Evolutionary conservation across 331 rosid genomes (phyloP), one percentile per base, ranked within the genome.

Genomic region (Pyrus hybrid): DNA sequence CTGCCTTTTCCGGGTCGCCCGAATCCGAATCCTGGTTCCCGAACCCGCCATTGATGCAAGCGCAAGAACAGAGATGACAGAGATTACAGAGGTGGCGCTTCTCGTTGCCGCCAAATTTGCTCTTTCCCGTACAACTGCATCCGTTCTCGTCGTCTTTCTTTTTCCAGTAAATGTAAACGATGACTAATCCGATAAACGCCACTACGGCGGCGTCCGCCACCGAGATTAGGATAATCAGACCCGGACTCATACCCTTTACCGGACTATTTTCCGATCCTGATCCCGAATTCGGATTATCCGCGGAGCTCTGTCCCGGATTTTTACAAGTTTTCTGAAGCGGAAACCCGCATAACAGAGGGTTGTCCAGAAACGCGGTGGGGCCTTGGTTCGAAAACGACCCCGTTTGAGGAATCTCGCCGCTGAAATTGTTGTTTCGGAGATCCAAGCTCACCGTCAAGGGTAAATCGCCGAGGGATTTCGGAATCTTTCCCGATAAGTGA

Each of bases 361-460:
- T 95, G 66, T 88, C 82, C 35, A 95, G 93, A 67, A 95, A 95
- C 1, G 97, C 98, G 0, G 99, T 95, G 3, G 99, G 99, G 3
- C 98, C 99, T 63, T 95, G 99, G 53, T 91, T 90, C 20, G 93
- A 79, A 70, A 95, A 92, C 61, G 99, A 86, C 35, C 99, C 99
- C 56, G 91, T 91, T 78, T 92, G 98, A 4, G 99, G 99, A 30
- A 95, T 91, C 76, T 93, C 96, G 4, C 99, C 98, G 54, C 86
- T 89, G 11, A 95, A 69, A 67, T 95, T 87, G 63, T 95, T 95
- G 87, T 72, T 80, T 0, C 91, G 87, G 47, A 95, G 92, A 74
- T 95, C 97, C 71, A 91, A 95, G 65, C 94, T 95, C 23, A 92
- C 89, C 0, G 89, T 74, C 5, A 92, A 90, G 2, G 98, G 97